Evolutionary conservation across 2,329 filamentous ascomycete species (phyloP), one percentile per base, ranked within the genome.

Genomic region (Penicillium sp.): DNA sequence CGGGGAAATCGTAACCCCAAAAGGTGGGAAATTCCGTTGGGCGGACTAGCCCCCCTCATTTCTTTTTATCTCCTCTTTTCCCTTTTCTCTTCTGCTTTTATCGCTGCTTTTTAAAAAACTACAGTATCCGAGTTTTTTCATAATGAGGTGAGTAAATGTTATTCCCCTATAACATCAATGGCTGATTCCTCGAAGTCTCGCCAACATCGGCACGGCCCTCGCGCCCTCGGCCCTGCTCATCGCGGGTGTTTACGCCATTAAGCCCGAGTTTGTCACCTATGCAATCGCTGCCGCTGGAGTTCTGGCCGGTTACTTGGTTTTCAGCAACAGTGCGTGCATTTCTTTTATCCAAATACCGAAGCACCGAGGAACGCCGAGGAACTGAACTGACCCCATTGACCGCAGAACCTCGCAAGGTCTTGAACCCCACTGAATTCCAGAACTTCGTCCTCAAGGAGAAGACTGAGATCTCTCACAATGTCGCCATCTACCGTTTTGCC

Each of bases 391-490:
- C 50, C 50, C 52, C 50, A 50, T 40, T 34, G 49, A 29, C 35
- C 50, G 31, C 73, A 91, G 90, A 86, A 72, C 81, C 86, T 60
- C 86, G 87, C 74, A 91, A 90, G 76, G 87, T 94, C 61, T 84
- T 99, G 65, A 93, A 93, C 79, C 91, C 92, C 32, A 86, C 87
- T 65, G 82, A 82, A 48, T 97, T 96, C 83, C 91, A 97, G 74
- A 85, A 96, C 55, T 97, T 97, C 72, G 87, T 90, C 73, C 87
- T 99, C 66, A 87, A 89, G 75, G 90, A 97, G 77, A 97, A 97
- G 85, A 97, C 88, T 15, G 83, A 95, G 63, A 87, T 97, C 69
- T 96, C 93, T 32, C 94, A 97, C 85, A 99, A 99, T 81, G 93
- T 96, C 57, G 92, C 93, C 75, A 96, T 99, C 79, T 99, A 97